Percentiles rank a stretch among this genome's conserved stretches.
Conservation (phyloP, 2,329 filamentous ascomycete genomes). For the Fusarium avenaceum region DNA sequence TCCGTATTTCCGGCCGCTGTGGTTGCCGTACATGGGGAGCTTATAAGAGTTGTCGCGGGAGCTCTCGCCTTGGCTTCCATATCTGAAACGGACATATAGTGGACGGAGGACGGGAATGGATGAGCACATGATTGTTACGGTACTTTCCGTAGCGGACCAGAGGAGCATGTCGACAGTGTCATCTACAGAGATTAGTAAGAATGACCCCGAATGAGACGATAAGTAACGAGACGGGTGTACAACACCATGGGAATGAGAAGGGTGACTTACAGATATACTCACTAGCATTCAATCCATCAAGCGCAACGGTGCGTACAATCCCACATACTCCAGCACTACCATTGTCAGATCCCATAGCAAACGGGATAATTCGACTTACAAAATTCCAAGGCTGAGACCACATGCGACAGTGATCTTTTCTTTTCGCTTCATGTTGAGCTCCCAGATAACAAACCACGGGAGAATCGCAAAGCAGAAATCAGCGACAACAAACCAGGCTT, state of each 20-base stretch:
- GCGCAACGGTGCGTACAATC: conserved; percentile 29
- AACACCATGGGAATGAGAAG: too few species aligned
- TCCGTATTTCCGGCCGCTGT: conserved; percentile 24
- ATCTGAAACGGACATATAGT: conserved; percentile 25
- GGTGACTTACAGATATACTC: conserved; percentile 28
- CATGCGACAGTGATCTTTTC: conserved; percentile 35
- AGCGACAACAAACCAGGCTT: conserved; percentile 32
- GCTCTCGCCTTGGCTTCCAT: conserved; percentile 31
- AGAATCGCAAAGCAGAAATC: conserved; percentile 36
- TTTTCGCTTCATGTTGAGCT: conserved; percentile 38
- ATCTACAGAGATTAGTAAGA: background rate
- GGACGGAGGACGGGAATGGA: conserved; percentile 32
- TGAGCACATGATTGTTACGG: conserved; percentile 34
- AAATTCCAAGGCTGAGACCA: conserved; percentile 26
- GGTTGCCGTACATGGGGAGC: conserved; percentile 24
- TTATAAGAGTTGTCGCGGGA: conserved; percentile 10
- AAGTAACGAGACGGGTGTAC: fast-evolving
- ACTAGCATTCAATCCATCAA: conserved; percentile 17
- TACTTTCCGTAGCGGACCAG: conserved; percentile 37
- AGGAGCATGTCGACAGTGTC: conserved; percentile 37
- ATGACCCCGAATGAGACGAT: too few species aligned
- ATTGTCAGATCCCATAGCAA: background rate
- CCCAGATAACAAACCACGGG: conserved; percentile 36
- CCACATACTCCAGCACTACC: conserved; percentile 22
- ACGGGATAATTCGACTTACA: conserved; percentile 6